phyloP scores from a whole-genome alignment of 2,329 filamentous ascomycete species.

The Aschersonia sp. region DNA sequence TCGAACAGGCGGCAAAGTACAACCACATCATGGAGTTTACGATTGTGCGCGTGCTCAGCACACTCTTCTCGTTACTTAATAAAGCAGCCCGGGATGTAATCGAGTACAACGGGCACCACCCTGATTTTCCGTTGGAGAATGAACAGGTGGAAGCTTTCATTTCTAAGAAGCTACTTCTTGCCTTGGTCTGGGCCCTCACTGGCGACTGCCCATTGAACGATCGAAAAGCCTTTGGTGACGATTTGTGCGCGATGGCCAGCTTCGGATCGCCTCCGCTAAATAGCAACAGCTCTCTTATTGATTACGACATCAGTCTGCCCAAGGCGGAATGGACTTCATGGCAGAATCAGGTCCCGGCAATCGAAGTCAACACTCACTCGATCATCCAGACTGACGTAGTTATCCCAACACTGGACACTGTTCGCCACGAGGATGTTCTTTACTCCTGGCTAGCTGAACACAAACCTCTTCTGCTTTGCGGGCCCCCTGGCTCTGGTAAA shows the following conservation, averaged over 20 bases:
- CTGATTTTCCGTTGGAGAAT: slow-evolving; percentile 81
- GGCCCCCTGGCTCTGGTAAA: slow-evolving; percentile 95
- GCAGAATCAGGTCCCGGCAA: slow-evolving; percentile 85
- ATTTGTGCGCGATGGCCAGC: slow-evolving; percentile 65
- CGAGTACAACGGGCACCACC: slow-evolving; percentile 89
- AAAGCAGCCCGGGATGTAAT: slow-evolving; percentile 85
- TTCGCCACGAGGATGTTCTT: slow-evolving; percentile 95
- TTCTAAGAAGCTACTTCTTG: slow-evolving; percentile 85
- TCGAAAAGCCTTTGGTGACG: slow-evolving; percentile 80
- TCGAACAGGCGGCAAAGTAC: slow-evolving; percentile 63
- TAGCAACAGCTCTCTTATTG: slow-evolving; percentile 74
- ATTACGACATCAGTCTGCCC: slow-evolving; percentile 83
- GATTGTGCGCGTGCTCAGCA: slow-evolving; percentile 75
- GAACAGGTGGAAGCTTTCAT: slow-evolving; percentile 84
- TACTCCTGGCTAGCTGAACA: slow-evolving; percentile 99
- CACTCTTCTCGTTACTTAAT: slow-evolving; percentile 88
- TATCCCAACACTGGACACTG: slow-evolving; percentile 92
- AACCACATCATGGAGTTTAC: slow-evolving; percentile 99
- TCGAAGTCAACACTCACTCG: slow-evolving; percentile 97
- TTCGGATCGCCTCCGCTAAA: slow-evolving; percentile 74
- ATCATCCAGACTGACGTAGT: slow-evolving; percentile 97
- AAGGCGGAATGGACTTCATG: slow-evolving; percentile 81
- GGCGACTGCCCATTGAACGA: slow-evolving; percentile 85
- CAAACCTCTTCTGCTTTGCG: slow-evolving; percentile 90
- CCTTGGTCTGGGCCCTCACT: slow-evolving; percentile 87